Percentiles rank a stretch among this genome's conserved stretches.
Conservation (phyloP, 2,329 filamentous ascomycete genomes). For the Fusarium multiceps region DNA sequence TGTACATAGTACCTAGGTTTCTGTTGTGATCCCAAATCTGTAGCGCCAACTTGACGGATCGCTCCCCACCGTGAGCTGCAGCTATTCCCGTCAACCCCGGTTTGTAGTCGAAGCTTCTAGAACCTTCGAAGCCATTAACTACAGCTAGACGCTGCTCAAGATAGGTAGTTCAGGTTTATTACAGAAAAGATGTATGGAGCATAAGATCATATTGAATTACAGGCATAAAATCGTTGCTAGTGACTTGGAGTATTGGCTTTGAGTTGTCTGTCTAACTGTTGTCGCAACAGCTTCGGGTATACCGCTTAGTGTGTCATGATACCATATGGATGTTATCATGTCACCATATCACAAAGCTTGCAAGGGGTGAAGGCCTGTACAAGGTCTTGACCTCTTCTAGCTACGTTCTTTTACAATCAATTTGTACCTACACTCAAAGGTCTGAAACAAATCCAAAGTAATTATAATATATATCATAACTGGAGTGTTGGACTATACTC, state of each 20-base stretch:
- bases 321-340: background rate
- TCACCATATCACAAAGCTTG: background rate
- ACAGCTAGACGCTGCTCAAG: background rate
- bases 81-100: constrained; percentile 27
- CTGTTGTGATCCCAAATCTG: constrained; percentile 8
- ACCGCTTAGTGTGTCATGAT: background rate
- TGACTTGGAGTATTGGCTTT: background rate
- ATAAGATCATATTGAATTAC: background rate
- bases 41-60: constrained; percentile 13
- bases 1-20: constrained; percentile 1
- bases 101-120: constrained; percentile 44
- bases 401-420: background rate
- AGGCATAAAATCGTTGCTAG: background rate
- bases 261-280: background rate
- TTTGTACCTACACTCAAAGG: background rate
- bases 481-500: background rate
- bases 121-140: constrained; percentile 37
- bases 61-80: constrained; percentile 19
- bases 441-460: background rate
- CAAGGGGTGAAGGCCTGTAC: background rate
- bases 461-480: background rate
- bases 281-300: background rate
- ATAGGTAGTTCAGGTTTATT: background rate
- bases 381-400: background rate
- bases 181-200: background rate